Evolutionary conservation across 257 asterid species (phyloP).

Genomic region (Marsdenia floribunda): DNA sequence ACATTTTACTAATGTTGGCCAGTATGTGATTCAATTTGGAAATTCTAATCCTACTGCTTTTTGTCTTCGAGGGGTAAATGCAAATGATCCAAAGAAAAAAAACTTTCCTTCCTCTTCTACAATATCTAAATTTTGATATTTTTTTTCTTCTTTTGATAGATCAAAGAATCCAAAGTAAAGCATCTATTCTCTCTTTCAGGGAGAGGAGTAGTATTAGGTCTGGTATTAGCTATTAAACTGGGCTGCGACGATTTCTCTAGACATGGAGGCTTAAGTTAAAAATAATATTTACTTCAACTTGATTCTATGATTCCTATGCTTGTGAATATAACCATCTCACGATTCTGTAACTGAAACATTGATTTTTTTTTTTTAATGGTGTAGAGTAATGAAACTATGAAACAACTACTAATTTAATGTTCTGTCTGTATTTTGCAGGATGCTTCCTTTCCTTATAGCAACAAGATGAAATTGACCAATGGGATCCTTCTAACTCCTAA

Average conservation of each 20-base stretch:
- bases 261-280: constrained; percentile 76
- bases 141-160: no score
- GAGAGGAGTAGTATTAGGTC: constrained; percentile 85
- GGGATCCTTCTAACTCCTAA: neutral
- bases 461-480: constrained; percentile 17
- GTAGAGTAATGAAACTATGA: neutral
- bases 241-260: constrained; percentile 93
- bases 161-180: constrained; percentile 58
- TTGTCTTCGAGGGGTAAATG: constrained; percentile 57
- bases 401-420: constrained; percentile 4
- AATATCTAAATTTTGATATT: constrained; percentile 18
- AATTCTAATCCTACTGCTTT: constrained; percentile 45
- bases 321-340: neutral
- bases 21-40: constrained; percentile 88
- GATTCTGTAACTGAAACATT: neutral
- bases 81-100: neutral
- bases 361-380: neutral
- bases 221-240: constrained; percentile 83
- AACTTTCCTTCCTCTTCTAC: neutral
- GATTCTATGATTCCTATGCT: neutral
- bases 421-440: constrained; percentile 23
- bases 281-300: neutral
- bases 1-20: constrained; percentile 95
- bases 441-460: constrained; percentile 26
- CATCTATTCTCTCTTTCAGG: constrained; percentile 73